phyloP scores from a whole-genome alignment of 2,329 filamentous ascomycete species.

The Colletotrichum sp. region DNA sequence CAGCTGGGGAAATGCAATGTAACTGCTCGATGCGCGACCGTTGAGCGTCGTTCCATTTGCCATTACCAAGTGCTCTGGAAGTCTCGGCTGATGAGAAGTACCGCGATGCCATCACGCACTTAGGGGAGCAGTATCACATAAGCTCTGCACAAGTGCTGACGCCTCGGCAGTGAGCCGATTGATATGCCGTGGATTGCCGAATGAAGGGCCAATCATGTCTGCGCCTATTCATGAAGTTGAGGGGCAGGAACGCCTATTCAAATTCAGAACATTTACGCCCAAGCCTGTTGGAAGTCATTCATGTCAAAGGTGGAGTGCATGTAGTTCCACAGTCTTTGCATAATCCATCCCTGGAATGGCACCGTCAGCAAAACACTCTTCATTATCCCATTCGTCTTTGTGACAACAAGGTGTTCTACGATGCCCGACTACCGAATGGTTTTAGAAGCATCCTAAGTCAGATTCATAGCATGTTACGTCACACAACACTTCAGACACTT shows the following conservation, averaged over 20 bases:
- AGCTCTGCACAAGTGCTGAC: neutral
- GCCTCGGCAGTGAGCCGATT: neutral
- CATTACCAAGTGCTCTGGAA: neutral
- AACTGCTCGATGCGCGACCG: neutral
- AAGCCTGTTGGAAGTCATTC: neutral
- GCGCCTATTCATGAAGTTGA: neutral
- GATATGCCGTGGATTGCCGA: neutral
- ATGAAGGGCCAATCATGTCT: neutral
- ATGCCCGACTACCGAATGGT: neutral
- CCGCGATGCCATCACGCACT: neutral
- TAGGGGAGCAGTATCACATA: neutral
- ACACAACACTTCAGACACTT: neutral
- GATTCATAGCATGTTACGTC: neutral
- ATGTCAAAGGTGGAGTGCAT: neutral
- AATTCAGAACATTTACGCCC: neutral
- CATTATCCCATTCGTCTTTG: neutral
- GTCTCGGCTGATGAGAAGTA: neutral
- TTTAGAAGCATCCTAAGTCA: neutral
- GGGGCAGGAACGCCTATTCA: neutral
- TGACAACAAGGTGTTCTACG: neutral
- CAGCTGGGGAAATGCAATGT: neutral
- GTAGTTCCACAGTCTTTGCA: neutral
- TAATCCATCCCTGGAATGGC: neutral
- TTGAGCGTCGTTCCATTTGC: neutral
- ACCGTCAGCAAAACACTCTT: neutral